Conservation (phyloP, 257 asterid species). For the Plantago ovata region DNA sequence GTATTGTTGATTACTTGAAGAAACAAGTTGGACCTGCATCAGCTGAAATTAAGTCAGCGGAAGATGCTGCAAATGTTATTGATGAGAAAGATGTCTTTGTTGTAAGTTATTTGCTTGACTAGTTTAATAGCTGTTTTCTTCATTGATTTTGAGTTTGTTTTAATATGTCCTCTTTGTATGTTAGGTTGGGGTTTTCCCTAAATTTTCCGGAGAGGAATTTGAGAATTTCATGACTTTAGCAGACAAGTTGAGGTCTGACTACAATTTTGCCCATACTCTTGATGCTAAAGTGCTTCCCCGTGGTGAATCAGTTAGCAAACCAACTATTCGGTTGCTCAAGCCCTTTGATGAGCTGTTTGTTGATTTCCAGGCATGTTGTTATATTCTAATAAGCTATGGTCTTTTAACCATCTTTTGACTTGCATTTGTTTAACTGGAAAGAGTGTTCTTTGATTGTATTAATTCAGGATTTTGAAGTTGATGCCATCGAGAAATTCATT, state of each 20-base stretch:
- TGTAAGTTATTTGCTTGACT: conserved; percentile 34
- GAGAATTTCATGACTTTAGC: conserved; percentile 55
- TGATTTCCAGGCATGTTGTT: conserved; percentile 56
- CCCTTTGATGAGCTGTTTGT: conserved; percentile 75
- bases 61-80: conserved; percentile 45
- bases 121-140: background rate
- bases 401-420: background rate
- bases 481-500: conserved; percentile 33
- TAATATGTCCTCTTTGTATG: conserved; percentile 1
- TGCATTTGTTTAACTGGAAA: background rate
- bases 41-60: conserved; percentile 55
- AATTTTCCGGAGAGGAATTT: conserved; percentile 63
- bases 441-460: background rate
- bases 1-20: conserved; percentile 65
- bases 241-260: conserved; percentile 75
- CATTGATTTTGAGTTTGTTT: background rate
- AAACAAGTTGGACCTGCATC: conserved; percentile 87
- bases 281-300: conserved; percentile 66
- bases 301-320: conserved; percentile 59
- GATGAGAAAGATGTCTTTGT: conserved; percentile 50
- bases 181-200: conserved; percentile 75
- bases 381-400: background rate
- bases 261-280: conserved; percentile 62
- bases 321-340: conserved; percentile 72
- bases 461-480: conserved; percentile 38